Evolutionary conservation across 768 basidiomycete species (phyloP), one percentile per base, ranked within the genome.

Genomic region (Lactifluus subvellereus): DNA sequence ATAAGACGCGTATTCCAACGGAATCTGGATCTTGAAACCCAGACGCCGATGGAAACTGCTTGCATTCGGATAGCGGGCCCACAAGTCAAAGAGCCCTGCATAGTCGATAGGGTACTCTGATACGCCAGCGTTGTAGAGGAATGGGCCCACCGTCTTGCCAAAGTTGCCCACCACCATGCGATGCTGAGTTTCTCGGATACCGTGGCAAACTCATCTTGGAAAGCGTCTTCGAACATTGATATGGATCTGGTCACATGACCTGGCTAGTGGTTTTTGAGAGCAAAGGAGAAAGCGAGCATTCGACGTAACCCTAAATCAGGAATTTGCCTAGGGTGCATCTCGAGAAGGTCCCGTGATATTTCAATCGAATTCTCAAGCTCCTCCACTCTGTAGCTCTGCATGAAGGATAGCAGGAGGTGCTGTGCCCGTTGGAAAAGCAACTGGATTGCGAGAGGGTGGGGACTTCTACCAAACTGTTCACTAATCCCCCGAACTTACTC

Each of bases 251-350:
- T 13, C 32, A 1, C 43, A 35, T 56, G 18, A 2, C 3, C 40
- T 1, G 11, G 11, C 18, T 4, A 30, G 8, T 56, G 55, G 43
- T 1, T 45, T 13, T 40, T 18, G n/a, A 56, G 42, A 18, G 55
- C 55, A 5, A 42, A 45, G 55, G 30, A 55, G 9, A 56, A 56
- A 33, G 55, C 55, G 13, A 56, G 55, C 30, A 45, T 43, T 56
- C 43, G 42, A 56, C 18, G 10, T 16, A 40, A 33, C 22, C 22
- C 22, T 22, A 22, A 1, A 22, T 22, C 22, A 22, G 42, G 30
- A n/a, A 56, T 47, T 45, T 45, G 55, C 43, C n/a, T 56, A 33
- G 43, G 43, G 18, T n/a, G 55, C 42, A 56, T 56, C 10, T 45
- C 43, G 6, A 56, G 42, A 22, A 56, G 55, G 43, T 56, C 43